phyloP scores from a whole-genome alignment of 257 asterid species.

The Ballota nigra region DNA sequence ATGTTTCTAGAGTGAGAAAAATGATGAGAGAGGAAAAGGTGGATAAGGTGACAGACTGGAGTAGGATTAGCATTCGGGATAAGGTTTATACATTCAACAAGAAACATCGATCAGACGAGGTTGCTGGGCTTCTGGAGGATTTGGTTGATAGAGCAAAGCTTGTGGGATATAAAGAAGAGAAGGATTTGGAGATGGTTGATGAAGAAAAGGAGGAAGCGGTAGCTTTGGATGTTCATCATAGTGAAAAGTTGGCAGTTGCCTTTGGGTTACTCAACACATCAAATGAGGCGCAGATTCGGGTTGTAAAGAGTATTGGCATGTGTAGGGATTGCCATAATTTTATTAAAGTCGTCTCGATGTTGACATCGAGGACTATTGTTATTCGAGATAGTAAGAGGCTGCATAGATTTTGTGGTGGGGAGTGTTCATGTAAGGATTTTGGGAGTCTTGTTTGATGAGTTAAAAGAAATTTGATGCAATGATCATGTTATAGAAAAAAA shows the following conservation, averaged over 20 bases:
- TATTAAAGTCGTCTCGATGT: conserved; percentile 51
- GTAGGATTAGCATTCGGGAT: conserved; percentile 76
- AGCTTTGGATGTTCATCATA: conserved; percentile 46
- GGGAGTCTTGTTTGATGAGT: conserved; percentile 49
- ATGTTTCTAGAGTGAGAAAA: conserved; percentile 71
- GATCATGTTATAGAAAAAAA: not conserved
- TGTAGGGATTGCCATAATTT: conserved; percentile 86
- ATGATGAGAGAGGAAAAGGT: conserved; percentile 65
- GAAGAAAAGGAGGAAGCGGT: conserved; percentile 36
- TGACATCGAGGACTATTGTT: conserved; percentile 58
- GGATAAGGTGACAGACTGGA: conserved; percentile 60
- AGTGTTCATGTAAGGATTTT: conserved; percentile 88
- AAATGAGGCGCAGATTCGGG: conserved; percentile 42
- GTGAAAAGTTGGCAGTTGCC: conserved; percentile 84
- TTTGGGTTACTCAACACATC: conserved; percentile 62
- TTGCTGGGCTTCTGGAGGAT: conserved; percentile 37
- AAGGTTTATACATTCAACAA: conserved; percentile 63
- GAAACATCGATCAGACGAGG: conserved; percentile 31
- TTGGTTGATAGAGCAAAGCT: conserved; percentile 44
- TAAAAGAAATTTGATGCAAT: not conserved
- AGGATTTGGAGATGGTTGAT: conserved; percentile 25
- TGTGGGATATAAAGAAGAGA: conserved; percentile 46
- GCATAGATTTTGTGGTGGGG: conserved; percentile 67
- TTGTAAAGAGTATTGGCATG: conserved; percentile 72
- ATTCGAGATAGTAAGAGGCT: conserved; percentile 75